Conservation (phyloP, 176 grass and related monocot genomes). For the sorghum (Sorghum bicolor) region DNA sequence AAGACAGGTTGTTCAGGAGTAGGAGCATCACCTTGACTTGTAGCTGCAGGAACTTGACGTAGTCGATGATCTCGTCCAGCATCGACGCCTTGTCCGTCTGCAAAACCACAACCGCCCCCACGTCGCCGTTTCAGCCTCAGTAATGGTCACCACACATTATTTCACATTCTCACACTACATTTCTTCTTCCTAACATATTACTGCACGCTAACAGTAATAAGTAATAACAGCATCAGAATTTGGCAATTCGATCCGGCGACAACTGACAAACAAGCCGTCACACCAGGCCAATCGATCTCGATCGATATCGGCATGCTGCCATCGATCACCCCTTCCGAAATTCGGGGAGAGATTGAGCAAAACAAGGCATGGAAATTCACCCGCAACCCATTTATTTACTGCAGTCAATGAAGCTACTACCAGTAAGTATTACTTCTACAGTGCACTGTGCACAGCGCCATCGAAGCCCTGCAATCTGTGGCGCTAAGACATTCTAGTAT, state of each 20-base stretch:
- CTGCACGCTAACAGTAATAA: background rate
- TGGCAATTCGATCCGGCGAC: background rate
- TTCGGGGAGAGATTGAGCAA: background rate
- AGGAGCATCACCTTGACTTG: constrained; percentile 77
- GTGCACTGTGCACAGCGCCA: background rate
- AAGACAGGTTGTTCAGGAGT: background rate
- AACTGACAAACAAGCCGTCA: background rate
- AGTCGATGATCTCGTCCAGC: constrained; percentile 98
- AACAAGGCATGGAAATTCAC: background rate
- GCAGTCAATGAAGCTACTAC: background rate
- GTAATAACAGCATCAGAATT: background rate
- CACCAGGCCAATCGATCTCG: background rate
- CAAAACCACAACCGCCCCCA: background rate
- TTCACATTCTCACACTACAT: background rate
- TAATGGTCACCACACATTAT: background rate
- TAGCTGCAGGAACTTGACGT: constrained; percentile 81
- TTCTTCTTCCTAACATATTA: too few species aligned
- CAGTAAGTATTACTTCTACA: too few species aligned
- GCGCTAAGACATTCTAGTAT: too few species aligned
- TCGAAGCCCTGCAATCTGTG: too few species aligned
- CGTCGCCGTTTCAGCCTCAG: background rate
- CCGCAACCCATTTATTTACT: constrained; percentile 17
- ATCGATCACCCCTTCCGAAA: background rate
- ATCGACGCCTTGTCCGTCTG: constrained; percentile 91
- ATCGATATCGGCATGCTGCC: background rate